These are phyloP conservation scores for Rhododendron simsii DNA, from an alignment of 148 eudicot species.

Conservation along the genomic window DNA sequence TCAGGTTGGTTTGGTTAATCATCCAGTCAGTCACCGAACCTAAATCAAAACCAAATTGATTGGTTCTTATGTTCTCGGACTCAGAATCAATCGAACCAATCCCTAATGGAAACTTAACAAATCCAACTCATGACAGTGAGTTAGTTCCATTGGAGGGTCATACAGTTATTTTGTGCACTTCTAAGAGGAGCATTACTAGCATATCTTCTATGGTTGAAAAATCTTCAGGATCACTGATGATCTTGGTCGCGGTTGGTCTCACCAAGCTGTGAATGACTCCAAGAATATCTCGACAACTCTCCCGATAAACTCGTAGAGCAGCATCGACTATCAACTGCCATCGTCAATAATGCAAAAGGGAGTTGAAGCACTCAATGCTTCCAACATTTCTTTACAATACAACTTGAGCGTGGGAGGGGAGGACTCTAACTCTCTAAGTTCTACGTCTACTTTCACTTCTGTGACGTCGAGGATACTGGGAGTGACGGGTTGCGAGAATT, in stretches of 20 bases:
- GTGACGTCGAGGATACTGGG: slow-evolving; percentile 21
- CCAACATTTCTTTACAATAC: background rate
- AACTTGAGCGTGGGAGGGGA: background rate
- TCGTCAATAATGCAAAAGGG: background rate
- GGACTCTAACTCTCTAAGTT: background rate
- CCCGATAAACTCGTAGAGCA: background rate
- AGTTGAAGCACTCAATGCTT: background rate
- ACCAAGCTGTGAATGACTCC: too few species aligned
- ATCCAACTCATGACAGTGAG: background rate
- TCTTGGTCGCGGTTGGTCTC: slow-evolving; percentile 1
- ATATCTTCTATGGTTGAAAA: background rate
- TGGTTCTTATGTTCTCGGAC: too few species aligned
- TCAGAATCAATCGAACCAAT: too few species aligned
- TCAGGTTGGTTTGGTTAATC: too few species aligned
- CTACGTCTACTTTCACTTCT: slow-evolving; percentile 33
- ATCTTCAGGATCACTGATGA: background rate
- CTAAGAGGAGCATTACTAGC: background rate
- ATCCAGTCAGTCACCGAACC: background rate
- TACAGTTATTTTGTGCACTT: background rate
- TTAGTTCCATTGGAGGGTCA: background rate
- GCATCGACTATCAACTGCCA: background rate
- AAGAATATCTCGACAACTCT: background rate
- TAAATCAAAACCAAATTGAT: background rate
- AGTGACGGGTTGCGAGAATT: slow-evolving; percentile 24
- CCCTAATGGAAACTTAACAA: too few species aligned